Conservation (phyloP, 2,329 filamentous ascomycete genomes). For the Stachybotrys echinatus region DNA sequence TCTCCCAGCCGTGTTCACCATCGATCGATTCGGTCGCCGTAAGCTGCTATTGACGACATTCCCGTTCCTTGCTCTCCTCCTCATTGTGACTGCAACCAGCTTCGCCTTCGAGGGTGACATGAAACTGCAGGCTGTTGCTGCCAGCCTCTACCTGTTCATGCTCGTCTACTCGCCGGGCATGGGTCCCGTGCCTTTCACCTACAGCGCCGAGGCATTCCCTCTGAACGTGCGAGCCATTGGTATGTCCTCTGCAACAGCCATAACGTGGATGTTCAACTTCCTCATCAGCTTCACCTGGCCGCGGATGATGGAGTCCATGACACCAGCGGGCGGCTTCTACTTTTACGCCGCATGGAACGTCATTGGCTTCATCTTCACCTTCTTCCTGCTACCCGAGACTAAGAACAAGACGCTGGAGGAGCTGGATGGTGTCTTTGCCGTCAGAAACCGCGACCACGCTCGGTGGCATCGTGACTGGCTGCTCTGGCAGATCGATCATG, state of each 20-base stretch:
- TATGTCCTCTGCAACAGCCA: conserved; percentile 30
- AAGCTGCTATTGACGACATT: conserved; percentile 31
- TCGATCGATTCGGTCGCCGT: conserved; percentile 49
- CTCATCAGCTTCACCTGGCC: conserved; percentile 26
- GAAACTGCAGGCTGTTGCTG: conserved; percentile 21
- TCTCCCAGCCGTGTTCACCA: conserved; percentile 25
- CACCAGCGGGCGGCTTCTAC: conserved; percentile 25
- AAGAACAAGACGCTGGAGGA: conserved; percentile 45
- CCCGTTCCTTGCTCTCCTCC: conserved; percentile 21
- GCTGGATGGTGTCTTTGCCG: conserved; percentile 41
- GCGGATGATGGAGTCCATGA: conserved; percentile 19
- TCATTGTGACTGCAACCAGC: conserved; percentile 23
- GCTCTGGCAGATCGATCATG: conserved; percentile 1
- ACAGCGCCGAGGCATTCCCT: conserved; percentile 30
- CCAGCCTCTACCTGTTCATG: conserved; percentile 28
- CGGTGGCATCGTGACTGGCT: conserved; percentile 25
- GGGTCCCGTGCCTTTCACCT: conserved; percentile 30
- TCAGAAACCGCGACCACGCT: conserved; percentile 34
- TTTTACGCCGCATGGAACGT: conserved; percentile 43
- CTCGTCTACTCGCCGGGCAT: conserved; percentile 29
- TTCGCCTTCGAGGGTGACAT: conserved; percentile 12
- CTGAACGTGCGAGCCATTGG: conserved; percentile 28
- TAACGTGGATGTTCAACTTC: conserved; percentile 28
- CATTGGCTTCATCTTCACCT: conserved; percentile 39
- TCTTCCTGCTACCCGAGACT: conserved; percentile 44